Evolutionary conservation across 2,329 filamentous ascomycete species (phyloP).

Genomic region (Didymella exigua): DNA sequence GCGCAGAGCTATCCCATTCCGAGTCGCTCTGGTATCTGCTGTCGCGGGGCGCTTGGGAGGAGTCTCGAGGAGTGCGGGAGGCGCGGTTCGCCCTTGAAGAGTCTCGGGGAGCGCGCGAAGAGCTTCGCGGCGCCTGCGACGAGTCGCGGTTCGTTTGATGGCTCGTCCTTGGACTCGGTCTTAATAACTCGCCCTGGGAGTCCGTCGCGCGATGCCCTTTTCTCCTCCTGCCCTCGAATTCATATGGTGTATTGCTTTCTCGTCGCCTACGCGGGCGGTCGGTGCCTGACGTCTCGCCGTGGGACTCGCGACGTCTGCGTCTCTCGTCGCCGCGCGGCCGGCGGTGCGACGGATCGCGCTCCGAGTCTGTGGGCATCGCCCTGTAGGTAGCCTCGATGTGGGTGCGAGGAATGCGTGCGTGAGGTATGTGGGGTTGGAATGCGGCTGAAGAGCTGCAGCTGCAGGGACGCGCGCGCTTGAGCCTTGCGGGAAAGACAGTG

Average conservation of each 20-base stretch:
- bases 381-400: not conserved
- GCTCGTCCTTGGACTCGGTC: constrained; percentile 4
- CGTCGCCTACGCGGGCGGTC: constrained; percentile 28
- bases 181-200: constrained; percentile 45
- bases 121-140: constrained; percentile 10
- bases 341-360: constrained; percentile 27
- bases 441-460: not conserved
- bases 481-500: not conserved
- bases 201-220: constrained; percentile 49
- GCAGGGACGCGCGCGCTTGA: not conserved
- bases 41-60: constrained; percentile 8
- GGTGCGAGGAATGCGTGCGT: constrained; percentile 15
- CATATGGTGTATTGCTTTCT: constrained; percentile 27
- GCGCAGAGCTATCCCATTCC: constrained; percentile 35
- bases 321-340: constrained; percentile 36
- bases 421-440: constrained; percentile 25
- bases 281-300: constrained; percentile 30
- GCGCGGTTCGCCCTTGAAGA: constrained; percentile 4
- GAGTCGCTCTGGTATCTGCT: constrained; percentile 35
- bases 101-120: constrained; percentile 8
- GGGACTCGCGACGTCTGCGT: constrained; percentile 37
- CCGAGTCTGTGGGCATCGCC: constrained; percentile 15
- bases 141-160: not conserved
- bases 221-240: constrained; percentile 38
- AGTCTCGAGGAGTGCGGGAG: constrained; percentile 7